Conservation (phyloP, 1,284 basidiomycete species). For the Apiotrichum veenhuisii region DNA sequence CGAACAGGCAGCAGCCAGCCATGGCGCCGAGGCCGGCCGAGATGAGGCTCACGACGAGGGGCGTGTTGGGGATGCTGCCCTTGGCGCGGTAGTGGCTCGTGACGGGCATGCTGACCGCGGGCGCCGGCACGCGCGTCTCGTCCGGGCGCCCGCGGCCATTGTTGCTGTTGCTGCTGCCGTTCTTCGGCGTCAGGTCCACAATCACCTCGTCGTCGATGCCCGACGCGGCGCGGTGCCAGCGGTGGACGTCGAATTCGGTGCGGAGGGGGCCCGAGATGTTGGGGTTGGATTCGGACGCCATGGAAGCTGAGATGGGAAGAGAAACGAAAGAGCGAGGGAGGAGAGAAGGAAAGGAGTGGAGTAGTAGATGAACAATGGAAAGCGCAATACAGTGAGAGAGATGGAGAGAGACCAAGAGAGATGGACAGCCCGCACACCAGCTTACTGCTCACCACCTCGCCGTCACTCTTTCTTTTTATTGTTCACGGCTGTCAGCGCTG, state of each 20-base stretch:
- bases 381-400: not conserved
- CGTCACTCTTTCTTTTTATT: too few species aligned
- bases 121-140: not conserved
- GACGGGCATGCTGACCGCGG: slow-evolving; percentile 7
- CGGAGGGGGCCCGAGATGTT: not conserved
- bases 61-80: slow-evolving; percentile 76
- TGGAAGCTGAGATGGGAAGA: not conserved
- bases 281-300: not conserved
- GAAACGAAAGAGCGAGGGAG: not conserved
- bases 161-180: not conserved
- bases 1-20: slow-evolving; percentile 40
- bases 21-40: slow-evolving; percentile 66
- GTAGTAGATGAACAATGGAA: not conserved
- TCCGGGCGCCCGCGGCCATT: not conserved
- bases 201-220: not conserved
- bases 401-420: not conserved
- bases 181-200: not conserved
- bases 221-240: not conserved
- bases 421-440: too few species aligned
- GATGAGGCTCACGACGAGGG: slow-evolving; percentile 65
- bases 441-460: too few species aligned
- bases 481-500: too few species aligned
- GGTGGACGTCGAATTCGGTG: not conserved
- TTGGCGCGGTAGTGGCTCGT: slow-evolving; percentile 42
- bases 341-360: not conserved